Evolutionary conservation across 2,329 filamentous ascomycete genomes (phyloP), one percentile per base, ranked within the genome.

Genomic region (Talaromyces verruculosus): DNA sequence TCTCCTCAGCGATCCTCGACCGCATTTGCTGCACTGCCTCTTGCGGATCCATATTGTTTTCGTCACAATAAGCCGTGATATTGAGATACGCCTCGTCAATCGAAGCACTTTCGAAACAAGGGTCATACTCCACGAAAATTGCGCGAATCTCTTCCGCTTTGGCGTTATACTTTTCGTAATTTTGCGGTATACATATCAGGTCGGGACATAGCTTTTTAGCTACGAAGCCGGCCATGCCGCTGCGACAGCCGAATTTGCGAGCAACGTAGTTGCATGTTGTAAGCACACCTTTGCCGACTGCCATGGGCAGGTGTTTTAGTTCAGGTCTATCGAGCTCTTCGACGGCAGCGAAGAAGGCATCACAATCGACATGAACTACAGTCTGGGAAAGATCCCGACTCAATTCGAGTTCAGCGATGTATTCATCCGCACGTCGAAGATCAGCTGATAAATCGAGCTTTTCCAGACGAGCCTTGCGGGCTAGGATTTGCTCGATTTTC

Each of bases 51-150:
- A 94, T 84, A 11, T 85, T 74, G 68, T 93, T 88, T 39, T 88
- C 85, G 11, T 80, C 71, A 73, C 94, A 97, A 75, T 96, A 98
- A 61, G 89, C 83, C 0, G 95, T 98, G 66, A 99, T 91, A 72
- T 99, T 98, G 33, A 99, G 83, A 74, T 97, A 99, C 0, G 95
- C 95, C 77, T 99, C 95, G 71, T 99, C 95, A 69, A 97, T 93
- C 74, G 93, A 97, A 0, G 94, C 92, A 71, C 91, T 96, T 76
- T 98, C 92, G 71, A 96, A 99, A 1, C 91, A 85, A 0, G 92
- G 87, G 73, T 99, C 95, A 73, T 98, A 99, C n/a, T 89, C 84
- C 11, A 87, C 89, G 17, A 99, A 82, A 1, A 99, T 87, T 49
- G 89, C 86, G 11, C 94, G 87, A 5, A 98, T 89, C 75, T 98